These are phyloP conservation scores for Sordaria brevicollis DNA, from an alignment of 495 filamentous ascomycete species.

Conservation along the genomic window DNA sequence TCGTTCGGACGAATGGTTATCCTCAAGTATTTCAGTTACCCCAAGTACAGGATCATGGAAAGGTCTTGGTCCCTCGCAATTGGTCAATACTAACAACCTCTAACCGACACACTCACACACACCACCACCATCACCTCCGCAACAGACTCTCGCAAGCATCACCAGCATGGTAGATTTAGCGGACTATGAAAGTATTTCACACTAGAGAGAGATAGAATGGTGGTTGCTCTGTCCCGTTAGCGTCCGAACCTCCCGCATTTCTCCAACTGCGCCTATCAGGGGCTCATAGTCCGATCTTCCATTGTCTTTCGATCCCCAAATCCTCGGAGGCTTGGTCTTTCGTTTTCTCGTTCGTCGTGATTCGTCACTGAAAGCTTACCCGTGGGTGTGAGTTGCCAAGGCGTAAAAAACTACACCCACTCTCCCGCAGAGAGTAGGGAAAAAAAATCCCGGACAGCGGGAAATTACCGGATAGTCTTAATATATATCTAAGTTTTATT, in stretches of 20 bases:
- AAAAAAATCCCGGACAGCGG: too few species aligned
- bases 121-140: background rate
- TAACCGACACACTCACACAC: background rate
- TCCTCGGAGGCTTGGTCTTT: background rate
- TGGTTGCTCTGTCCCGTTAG: background rate
- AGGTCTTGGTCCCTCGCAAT: background rate
- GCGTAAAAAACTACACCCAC: too few species aligned
- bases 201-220: background rate
- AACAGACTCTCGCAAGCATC: background rate
- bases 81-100: background rate
- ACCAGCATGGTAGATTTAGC: too few species aligned
- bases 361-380: background rate
- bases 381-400: too few species aligned
- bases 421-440: too few species aligned
- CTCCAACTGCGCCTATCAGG: background rate
- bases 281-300: background rate
- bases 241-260: background rate
- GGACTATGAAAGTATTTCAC: background rate
- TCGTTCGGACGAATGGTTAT: background rate
- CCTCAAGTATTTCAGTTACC: background rate
- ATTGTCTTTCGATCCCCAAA: background rate
- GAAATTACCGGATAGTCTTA: too few species aligned
- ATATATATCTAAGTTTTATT: too few species aligned
- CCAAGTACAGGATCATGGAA: background rate
- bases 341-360: background rate